Base-by-base conservation (phyloP, 2,329 filamentous ascomycete species). In the Camillea tinctor region DNA sequence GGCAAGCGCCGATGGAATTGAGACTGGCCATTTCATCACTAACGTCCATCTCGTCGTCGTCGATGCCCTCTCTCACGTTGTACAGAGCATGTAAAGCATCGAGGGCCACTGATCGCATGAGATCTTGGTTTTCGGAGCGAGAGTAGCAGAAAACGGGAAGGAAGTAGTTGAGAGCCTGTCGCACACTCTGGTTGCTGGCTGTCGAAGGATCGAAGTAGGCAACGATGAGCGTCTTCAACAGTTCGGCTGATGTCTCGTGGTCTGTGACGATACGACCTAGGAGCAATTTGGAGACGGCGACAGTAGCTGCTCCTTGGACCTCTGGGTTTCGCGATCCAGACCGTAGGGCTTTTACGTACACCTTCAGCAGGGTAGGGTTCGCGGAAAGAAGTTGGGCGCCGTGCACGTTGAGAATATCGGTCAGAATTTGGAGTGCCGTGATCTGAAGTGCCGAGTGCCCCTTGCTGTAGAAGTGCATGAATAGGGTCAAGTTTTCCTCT, bases 391-490 rank as follows among this genome's bases (percentile, higher is more conserved):
- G 85, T 60, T 96, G 85, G 0, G 90, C 86, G 15, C 92, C 93
- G 71, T 98, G 92, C 0, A 93, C 91, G 56, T 93, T 93, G 54
- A 98, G 81, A 67, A 98, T 94, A 74, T 99, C 95, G 9, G 92
- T 93, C 30, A 99, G 84, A 63, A 97, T 96, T 65, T 98, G 92
- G 30, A 98, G 79, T 0, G 93, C 91, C 8, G 93, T 96, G 55
- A 94, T 91, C 74, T 98, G 94, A 48, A 99, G 81, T 0, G 89
- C 88, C 9, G 95, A 88, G 71, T 97, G 93, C 1, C 95, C 95
- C 78, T 96, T 97, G 75, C 81, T 90, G 78, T 96, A 97, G 80
- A 96, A 97, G 74, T 97, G 93, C 74, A 97, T 91, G 76, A 99
- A 99, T 2, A 99, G 84, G 0, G 87, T 89, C 64, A 98, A 80